These are phyloP conservation scores for Passiflora organensis DNA, from an alignment of 345 rosid genomes.

Conservation along the genomic window DNA sequence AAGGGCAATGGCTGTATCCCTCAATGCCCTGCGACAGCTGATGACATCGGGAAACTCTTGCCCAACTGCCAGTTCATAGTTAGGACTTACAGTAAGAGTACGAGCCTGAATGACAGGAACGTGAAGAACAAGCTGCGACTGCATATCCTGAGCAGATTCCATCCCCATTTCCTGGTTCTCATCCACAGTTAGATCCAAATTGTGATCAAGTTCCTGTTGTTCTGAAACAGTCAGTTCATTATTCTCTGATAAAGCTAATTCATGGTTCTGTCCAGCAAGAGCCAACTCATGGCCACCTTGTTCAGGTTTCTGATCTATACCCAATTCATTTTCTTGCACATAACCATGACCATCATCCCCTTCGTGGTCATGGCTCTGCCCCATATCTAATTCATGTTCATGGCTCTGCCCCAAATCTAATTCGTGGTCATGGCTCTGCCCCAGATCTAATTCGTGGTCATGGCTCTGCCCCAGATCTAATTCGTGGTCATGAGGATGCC, in stretches of 20 bases:
- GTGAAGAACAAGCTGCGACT: constrained; percentile 39
- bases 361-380: constrained; percentile 51
- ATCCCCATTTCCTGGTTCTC: constrained; percentile 55
- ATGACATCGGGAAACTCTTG: constrained; percentile 97
- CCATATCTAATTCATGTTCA: constrained; percentile 56
- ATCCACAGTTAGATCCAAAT: constrained; percentile 50
- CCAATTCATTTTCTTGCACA: constrained; percentile 47
- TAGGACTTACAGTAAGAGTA: constrained; percentile 38
- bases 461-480: constrained; percentile 60
- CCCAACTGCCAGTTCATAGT: constrained; percentile 68
- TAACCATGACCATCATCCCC: constrained; percentile 48
- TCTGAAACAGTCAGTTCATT: constrained; percentile 57
- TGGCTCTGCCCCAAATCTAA: constrained; percentile 57
- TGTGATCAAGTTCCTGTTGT: constrained; percentile 66
- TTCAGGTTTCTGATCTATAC: constrained; percentile 49
- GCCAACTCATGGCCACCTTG: constrained; percentile 45
- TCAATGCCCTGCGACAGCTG: constrained; percentile 90
- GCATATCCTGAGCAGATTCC: constrained; percentile 36
- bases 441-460: constrained; percentile 56
- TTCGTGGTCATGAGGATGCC: constrained; percentile 56
- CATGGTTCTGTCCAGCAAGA: constrained; percentile 31
- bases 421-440: constrained; percentile 53
- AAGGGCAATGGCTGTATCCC: constrained; percentile 94
- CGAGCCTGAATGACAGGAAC: constrained; percentile 68
- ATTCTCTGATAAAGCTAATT: constrained; percentile 45